Evolutionary conservation across 2,329 filamentous ascomycete species (phyloP), one percentile per base, ranked within the genome.

Genomic region (Penicillium sp.): DNA sequence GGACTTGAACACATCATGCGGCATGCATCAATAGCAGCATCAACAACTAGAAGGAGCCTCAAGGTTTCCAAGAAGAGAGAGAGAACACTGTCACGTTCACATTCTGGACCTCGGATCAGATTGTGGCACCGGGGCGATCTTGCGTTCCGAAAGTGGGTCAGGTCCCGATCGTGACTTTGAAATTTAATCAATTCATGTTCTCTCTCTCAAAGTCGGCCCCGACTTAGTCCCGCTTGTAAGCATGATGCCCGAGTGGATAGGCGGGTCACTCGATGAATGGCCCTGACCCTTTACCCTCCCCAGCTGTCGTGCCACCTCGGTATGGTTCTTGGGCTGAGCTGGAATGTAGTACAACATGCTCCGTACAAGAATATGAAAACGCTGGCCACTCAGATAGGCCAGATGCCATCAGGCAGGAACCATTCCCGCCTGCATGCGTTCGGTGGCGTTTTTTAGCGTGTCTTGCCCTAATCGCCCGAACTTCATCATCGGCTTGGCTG

Each of bases 91-190:
- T 11, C 40, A 43, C 40, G 40, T 43, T 43, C 40, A 29, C 40
- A 16, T 16, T 21, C 19, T 29, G 23, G 24, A 21, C 42, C 42
- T 45, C 42, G 42, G 42, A 45, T 45, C 42, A 31, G 42, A 45
- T 45, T 45, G 23, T 18, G n/a, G 29, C 18, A 11, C 39, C 48
- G 39, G 28, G 39, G 23, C 14, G 9, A 36, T 51, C 28, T 10
- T n/a, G 29, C 29, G 44, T 44, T 51, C 48, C 39, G 37, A 33
- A 23, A 37, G 48, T 51, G 48, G 48, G 29, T 51, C 48, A 44
- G 29, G 26, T 13, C 10, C 28, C 29, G 37, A 51, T 37, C 26
- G 34, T n/a, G 11, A 19, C 3, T 42, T 23, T 13, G 31, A 5
- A 34, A 23, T 40, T 31, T 43, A 43, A 40, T 40, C 10, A 16